These are phyloP conservation scores for Yamadazyma membranifaciens DNA, from an alignment of 1,139 yeast genomes.

Conservation along the genomic window DNA sequence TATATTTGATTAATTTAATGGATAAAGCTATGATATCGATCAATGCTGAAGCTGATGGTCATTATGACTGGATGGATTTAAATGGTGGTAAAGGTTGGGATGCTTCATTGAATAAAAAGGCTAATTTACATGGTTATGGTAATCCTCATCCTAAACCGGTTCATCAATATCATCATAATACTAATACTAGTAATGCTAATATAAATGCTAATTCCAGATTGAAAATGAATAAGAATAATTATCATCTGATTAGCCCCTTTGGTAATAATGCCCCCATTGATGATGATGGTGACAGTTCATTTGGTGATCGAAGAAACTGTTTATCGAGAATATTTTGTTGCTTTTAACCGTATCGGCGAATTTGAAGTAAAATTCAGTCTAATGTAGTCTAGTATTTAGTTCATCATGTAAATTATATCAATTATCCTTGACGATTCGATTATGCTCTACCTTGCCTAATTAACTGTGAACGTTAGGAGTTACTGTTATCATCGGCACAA, in stretches of 20 bases:
- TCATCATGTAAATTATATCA: constrained; percentile 2
- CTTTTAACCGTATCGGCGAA: constrained; percentile 3
- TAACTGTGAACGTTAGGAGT: too few relatives aligned
- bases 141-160: constrained; percentile 52
- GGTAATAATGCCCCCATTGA: constrained; percentile 32
- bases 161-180: constrained; percentile 5
- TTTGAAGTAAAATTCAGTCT: too few relatives aligned
- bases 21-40: constrained; percentile 39
- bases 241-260: constrained; percentile 12
- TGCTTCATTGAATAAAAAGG: constrained; percentile 71
- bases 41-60: constrained; percentile 50
- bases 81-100: constrained; percentile 87
- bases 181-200: constrained; percentile 2
- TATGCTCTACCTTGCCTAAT: not conserved
- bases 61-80: constrained; percentile 82
- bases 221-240: constrained; percentile 17
- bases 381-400: not conserved
- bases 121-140: constrained; percentile 79
- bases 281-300: constrained; percentile 39
- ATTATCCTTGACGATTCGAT: not conserved
- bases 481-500: not conserved
- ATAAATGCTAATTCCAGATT: constrained; percentile 11
- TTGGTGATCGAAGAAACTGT: constrained; percentile 27
- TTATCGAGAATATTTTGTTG: constrained; percentile 16
- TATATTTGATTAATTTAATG: constrained; percentile 41